phyloP scores from a whole-genome alignment of 2,329 filamentous ascomycete species.

The Trichoderma atroviride region DNA sequence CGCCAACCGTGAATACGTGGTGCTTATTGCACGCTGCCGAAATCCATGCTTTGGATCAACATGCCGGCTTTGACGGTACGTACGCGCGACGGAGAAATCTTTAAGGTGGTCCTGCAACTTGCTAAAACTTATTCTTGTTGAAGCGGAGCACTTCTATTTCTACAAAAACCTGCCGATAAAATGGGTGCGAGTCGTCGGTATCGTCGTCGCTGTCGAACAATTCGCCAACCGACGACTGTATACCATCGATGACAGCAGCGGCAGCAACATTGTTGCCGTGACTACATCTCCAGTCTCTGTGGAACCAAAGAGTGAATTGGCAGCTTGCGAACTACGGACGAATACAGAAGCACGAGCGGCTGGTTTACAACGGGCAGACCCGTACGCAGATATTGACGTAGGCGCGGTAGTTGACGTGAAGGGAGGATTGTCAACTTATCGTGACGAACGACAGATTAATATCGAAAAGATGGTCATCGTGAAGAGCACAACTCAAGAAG shows the following conservation, averaged over 20 bases:
- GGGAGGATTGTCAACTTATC: slow-evolving; percentile 53
- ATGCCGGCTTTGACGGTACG: slow-evolving; percentile 58
- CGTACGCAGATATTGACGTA: slow-evolving; percentile 47
- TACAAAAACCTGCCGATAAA: slow-evolving; percentile 74
- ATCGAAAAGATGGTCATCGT: slow-evolving; percentile 55
- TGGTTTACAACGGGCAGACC: neutral
- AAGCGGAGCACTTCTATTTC: slow-evolving; percentile 63
- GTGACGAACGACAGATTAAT: slow-evolving; percentile 54
- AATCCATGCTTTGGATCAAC: slow-evolving; percentile 51
- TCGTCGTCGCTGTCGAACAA: slow-evolving; percentile 66
- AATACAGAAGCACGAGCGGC: slow-evolving; percentile 15
- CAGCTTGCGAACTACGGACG: neutral
- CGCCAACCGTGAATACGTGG: slow-evolving; percentile 63
- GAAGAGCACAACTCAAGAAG: slow-evolving; percentile 57
- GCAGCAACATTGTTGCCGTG: slow-evolving; percentile 55
- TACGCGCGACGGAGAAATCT: neutral
- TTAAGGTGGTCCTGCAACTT: neutral
- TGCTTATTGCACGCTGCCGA: slow-evolving; percentile 58
- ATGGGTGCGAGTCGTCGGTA: slow-evolving; percentile 71
- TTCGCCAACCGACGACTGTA: slow-evolving; percentile 51
- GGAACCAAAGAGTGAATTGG: neutral
- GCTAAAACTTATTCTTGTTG: neutral
- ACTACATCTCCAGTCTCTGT: slow-evolving; percentile 5
- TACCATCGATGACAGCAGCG: slow-evolving; percentile 68
- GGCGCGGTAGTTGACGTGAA: slow-evolving; percentile 61